Percentiles rank a stretch among this genome's conserved stretches.
Conservation (phyloP, 306 rosid genomes). For the Gleditsia sinensis region DNA sequence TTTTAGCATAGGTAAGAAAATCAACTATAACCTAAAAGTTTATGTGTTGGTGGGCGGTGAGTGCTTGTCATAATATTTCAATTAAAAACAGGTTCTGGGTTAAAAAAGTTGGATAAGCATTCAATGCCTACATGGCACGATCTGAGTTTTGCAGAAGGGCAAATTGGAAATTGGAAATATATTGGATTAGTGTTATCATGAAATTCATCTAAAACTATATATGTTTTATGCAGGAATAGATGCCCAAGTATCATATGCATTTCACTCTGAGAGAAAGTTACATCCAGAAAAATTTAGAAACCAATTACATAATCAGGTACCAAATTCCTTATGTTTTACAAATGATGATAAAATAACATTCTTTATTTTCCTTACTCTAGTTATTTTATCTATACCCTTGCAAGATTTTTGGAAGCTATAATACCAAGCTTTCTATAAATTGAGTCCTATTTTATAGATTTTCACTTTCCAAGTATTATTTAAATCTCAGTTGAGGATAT, state of each 20-base stretch:
- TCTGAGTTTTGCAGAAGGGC: neutral
- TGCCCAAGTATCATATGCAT: constrained; percentile 86
- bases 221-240: constrained; percentile 76
- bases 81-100: neutral
- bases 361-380: neutral
- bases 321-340: neutral
- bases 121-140: neutral
- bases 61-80: constrained; percentile 5
- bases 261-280: constrained; percentile 80
- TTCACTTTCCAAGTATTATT: neutral
- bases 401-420: constrained; percentile 11
- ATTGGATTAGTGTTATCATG: constrained; percentile 14
- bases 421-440: neutral
- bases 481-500: neutral
- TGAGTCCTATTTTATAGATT: neutral
- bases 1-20: constrained; percentile 88
- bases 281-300: constrained; percentile 77
- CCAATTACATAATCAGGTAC: constrained; percentile 82
- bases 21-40: constrained; percentile 27
- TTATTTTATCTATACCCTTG: neutral
- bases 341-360: neutral
- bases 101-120: neutral
- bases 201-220: constrained; percentile 12
- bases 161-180: neutral
- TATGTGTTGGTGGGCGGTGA: neutral